phyloP scores from a whole-genome alignment of 805 yeast genomes.

The Metschnikowia continentalis region DNA sequence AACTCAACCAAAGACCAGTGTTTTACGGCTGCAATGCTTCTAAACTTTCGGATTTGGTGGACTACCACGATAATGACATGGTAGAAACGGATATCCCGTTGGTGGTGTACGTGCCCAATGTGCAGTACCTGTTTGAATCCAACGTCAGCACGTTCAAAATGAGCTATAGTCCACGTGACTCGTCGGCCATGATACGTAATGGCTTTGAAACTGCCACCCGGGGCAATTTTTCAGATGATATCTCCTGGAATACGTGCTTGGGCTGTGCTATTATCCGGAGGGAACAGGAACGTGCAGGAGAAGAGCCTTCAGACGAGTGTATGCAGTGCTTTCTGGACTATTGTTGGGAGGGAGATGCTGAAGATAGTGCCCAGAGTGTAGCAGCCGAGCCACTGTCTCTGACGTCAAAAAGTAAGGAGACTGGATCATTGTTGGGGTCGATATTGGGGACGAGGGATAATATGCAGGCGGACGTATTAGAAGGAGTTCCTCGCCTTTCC shows the following conservation, averaged over 20 bases:
- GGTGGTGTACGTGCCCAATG: constrained; percentile 20
- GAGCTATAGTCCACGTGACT: constrained; percentile 19
- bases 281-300: constrained; percentile 22
- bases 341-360: constrained; percentile 21
- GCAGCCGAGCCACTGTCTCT: background rate
- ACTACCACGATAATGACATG: constrained; percentile 6
- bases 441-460: background rate
- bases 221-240: constrained; percentile 19
- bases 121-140: constrained; percentile 16
- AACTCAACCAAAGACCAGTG: constrained; percentile 9
- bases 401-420: background rate
- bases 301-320: constrained; percentile 21
- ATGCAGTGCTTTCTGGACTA: constrained; percentile 19
- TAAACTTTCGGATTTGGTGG: constrained; percentile 7
- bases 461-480: too few relatives aligned
- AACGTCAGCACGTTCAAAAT: constrained; percentile 23
- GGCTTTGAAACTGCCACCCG: constrained; percentile 20
- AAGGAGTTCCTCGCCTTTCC: too few relatives aligned
- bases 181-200: constrained; percentile 15
- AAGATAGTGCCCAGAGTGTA: constrained; percentile 12
- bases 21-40: constrained; percentile 17
- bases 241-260: constrained; percentile 21
- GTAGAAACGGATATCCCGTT: constrained; percentile 20
- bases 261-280: constrained; percentile 25
- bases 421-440: background rate